phyloP scores from a whole-genome alignment of 2,329 filamentous ascomycete genomes.

The Claviceps arundinis region DNA sequence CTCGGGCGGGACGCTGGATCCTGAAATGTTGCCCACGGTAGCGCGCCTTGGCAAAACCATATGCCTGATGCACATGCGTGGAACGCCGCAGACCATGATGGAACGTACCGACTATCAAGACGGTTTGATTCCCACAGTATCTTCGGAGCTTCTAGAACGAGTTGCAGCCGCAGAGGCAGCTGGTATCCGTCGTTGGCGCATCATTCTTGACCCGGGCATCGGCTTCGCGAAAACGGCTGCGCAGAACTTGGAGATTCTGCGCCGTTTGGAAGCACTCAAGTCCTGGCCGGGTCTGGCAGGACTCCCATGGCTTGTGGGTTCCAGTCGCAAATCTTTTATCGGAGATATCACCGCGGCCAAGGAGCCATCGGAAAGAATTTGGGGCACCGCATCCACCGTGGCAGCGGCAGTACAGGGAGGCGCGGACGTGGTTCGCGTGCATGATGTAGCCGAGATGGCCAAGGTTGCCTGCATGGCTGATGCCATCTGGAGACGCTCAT shows the following conservation, averaged over 20 bases:
- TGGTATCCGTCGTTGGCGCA: constrained; percentile 82
- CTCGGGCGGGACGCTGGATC: constrained; percentile 67
- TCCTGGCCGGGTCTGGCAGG: constrained; percentile 50
- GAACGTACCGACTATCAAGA: constrained; percentile 52
- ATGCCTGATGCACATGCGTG: constrained; percentile 86
- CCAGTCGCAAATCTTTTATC: constrained; percentile 82
- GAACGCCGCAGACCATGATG: constrained; percentile 72
- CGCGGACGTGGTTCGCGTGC: constrained; percentile 82
- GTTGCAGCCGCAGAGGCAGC: constrained; percentile 63
- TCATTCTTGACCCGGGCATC: constrained; percentile 85
- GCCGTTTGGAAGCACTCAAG: constrained; percentile 50
- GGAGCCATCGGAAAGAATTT: constrained; percentile 55
- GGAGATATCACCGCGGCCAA: constrained; percentile 67
- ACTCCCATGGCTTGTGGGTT: constrained; percentile 79
- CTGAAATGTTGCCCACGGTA: constrained; percentile 68
- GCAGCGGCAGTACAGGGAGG: constrained; percentile 75
- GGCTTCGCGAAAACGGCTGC: constrained; percentile 78
- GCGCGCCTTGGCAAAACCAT: constrained; percentile 68
- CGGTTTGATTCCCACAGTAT: constrained; percentile 53
- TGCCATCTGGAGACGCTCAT: constrained; percentile 59
- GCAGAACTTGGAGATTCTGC: constrained; percentile 73
- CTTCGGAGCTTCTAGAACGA: constrained; percentile 53
- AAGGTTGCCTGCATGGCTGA: constrained; percentile 79
- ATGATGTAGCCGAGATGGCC: constrained; percentile 79
- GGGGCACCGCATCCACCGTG: constrained; percentile 82